A percentile compares a stretch with the other conserved stretches of the same genome.
phyloP scores from a whole-genome alignment of 129 eudicot genomes.

The Sambucus nigra region DNA sequence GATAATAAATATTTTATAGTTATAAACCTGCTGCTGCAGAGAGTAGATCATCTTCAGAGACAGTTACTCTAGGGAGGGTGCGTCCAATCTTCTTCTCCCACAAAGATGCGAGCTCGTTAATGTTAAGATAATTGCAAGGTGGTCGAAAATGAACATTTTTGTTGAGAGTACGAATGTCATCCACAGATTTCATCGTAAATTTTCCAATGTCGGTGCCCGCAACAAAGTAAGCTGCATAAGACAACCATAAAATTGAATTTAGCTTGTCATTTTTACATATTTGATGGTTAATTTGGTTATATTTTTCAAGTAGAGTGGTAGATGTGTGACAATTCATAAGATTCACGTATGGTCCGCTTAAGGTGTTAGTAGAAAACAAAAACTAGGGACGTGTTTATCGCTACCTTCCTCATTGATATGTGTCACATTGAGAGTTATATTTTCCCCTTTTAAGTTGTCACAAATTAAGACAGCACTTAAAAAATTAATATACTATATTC shows the following conservation, averaged over 20 bases:
- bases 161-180: constrained; percentile 17
- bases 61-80: constrained; percentile 17
- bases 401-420: too few species aligned
- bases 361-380: too few species aligned
- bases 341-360: too few species aligned
- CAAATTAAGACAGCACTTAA: too few species aligned
- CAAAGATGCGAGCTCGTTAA: constrained; percentile 36
- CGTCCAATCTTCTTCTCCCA: constrained; percentile 33
- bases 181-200: constrained; percentile 12
- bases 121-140: constrained; percentile 15
- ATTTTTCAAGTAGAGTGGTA: too few species aligned
- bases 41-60: constrained; percentile 23
- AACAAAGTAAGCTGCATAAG: constrained; percentile 21
- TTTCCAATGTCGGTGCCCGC: constrained; percentile 24
- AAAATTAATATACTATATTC: too few species aligned
- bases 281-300: too few species aligned
- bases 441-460: too few species aligned
- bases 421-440: too few species aligned
- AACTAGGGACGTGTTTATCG: too few species aligned
- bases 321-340: too few species aligned
- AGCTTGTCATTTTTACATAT: too few species aligned
- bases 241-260: not conserved
- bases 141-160: constrained; percentile 31
- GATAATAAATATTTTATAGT: not conserved
- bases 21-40: constrained; percentile 18